Evolutionary conservation across 352 stramenopile species (phyloP), one percentile per base, ranked within the genome.

Genomic region (Phytopythium montanum): DNA sequence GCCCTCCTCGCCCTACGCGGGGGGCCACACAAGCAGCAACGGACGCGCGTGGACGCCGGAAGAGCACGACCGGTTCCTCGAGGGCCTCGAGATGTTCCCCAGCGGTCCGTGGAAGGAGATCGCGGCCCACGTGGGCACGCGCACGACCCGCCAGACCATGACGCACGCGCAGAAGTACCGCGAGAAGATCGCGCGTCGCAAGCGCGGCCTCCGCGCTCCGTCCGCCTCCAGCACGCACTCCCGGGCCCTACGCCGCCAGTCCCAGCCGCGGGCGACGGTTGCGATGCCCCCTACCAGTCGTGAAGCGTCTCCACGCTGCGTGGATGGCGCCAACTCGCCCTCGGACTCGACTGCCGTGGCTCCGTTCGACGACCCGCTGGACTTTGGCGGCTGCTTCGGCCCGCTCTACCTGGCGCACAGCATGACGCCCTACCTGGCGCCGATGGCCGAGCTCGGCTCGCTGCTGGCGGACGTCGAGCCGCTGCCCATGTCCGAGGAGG

Each of bases 31-130:
- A 54, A 67, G 61, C 62, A 66, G 65, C 8, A 76, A 72, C 57
- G 71, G 71, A 36, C 68, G 65, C 12, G 71, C 71, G 13, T 79
- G 75, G 75, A 77, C 69, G 5, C 58, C 59, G 0, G 69, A 79
- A 8, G 77, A 87, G 58, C 80, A 89, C 66, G 67, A 86, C 31
- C 76, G 76, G 2, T 88, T 88, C 62, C 60, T 88, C 5, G 60
- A 76, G 52, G 79, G 75, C 0, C 72, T 87, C 45, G 76, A 89
- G 55, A 58, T 79, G n/a, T 89, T 79, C 62, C 79, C 79, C 29
- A 76, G 67, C 3, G 76, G 78, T 2, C 78, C 81, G 21, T 90
- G 76, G 78, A 88, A 87, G 45, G 68, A 76, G 29, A 84, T 89
- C 42, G 76, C 81, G 16, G 71, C 68, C 2, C 54, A 85, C 34